Evolutionary conservation across 495 filamentous ascomycete genomes (phyloP).

Genomic region (Glutinoglossum americanum): DNA sequence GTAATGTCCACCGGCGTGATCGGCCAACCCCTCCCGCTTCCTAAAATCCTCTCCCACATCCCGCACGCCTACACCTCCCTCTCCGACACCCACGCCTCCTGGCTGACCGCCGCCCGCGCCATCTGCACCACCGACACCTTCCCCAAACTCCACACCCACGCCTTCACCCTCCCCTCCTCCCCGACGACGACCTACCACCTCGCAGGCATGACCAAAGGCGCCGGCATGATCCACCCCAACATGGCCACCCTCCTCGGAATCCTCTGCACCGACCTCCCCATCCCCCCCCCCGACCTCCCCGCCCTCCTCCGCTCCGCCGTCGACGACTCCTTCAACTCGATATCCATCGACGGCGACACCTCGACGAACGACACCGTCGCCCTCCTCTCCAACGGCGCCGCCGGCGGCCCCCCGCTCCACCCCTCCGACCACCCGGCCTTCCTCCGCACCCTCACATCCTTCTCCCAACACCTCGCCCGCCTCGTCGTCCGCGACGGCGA

Average conservation of each 20-base stretch:
- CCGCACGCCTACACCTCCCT: slow-evolving; percentile 50
- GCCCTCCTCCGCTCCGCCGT: slow-evolving; percentile 51
- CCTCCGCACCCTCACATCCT: slow-evolving; percentile 51
- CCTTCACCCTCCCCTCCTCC: slow-evolving; percentile 70
- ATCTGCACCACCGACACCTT: slow-evolving; percentile 99
- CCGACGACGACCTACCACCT: slow-evolving; percentile 56
- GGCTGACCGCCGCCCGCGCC: slow-evolving; percentile 68
- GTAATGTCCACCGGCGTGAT: slow-evolving; percentile 99
- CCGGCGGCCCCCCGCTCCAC: slow-evolving; percentile 36
- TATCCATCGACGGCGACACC: slow-evolving; percentile 91
- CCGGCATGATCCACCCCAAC: slow-evolving; percentile 98
- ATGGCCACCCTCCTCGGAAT: slow-evolving; percentile 94
- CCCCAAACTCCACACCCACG: slow-evolving; percentile 76
- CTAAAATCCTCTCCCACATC: slow-evolving; percentile 69
- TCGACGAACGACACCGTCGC: slow-evolving; percentile 94
- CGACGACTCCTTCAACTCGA: slow-evolving; percentile 82
- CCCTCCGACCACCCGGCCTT: slow-evolving; percentile 41
- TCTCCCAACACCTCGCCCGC: slow-evolving; percentile 67
- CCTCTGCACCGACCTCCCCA: slow-evolving; percentile 78
- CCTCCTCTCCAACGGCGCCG: slow-evolving; percentile 83
- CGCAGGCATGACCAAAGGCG: slow-evolving; percentile 92
- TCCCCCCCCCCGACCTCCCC: slow-evolving; percentile 45
- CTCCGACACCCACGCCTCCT: slow-evolving; percentile 57
- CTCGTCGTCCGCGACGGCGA: slow-evolving; percentile 92
- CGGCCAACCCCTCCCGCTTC: slow-evolving; percentile 78